Conservation (phyloP, 352 stramenopile genomes). For the Pythium rhizo-oryzae region DNA sequence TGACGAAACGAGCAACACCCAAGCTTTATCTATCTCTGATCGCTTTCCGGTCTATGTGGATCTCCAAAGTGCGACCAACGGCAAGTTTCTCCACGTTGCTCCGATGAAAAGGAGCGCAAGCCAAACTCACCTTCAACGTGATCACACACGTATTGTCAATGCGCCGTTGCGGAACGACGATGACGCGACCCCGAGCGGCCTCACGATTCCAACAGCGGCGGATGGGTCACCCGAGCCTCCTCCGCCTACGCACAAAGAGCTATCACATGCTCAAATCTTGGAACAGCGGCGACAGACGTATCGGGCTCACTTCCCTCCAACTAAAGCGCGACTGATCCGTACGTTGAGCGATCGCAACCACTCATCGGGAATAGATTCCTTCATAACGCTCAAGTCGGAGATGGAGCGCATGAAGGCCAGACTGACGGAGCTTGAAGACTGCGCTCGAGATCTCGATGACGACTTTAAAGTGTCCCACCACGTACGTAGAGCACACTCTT, state of each 20-base stretch:
- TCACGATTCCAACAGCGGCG: too few species aligned
- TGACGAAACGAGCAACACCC: not conserved
- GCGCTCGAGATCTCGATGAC: conserved; percentile 55
- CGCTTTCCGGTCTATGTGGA: conserved; percentile 31
- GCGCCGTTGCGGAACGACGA: not conserved
- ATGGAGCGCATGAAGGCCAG: conserved; percentile 59
- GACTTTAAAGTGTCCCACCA: conserved; percentile 59
- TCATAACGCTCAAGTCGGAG: conserved; percentile 43
- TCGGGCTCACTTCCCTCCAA: conserved; percentile 18
- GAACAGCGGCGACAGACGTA: conserved; percentile 19
- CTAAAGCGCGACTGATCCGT: not conserved
- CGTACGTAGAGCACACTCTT: conserved; percentile 19
- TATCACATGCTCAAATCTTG: not conserved
- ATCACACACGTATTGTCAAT: not conserved
- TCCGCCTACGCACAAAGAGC: not conserved
- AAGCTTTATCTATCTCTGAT: not conserved
- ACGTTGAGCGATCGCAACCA: not conserved
- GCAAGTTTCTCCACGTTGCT: conserved; percentile 17
- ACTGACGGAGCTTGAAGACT: conserved; percentile 48
- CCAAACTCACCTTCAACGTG: not conserved
- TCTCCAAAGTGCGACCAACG: conserved; percentile 6
- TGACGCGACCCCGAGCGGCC: too few species aligned
- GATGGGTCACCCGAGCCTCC: not conserved
- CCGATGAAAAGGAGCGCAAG: not conserved
- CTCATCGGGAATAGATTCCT: conserved; percentile 13